These are phyloP conservation scores for Discostella stelligeroides DNA, from an alignment of 108 stramenopile species.

Conservation along the genomic window DNA sequence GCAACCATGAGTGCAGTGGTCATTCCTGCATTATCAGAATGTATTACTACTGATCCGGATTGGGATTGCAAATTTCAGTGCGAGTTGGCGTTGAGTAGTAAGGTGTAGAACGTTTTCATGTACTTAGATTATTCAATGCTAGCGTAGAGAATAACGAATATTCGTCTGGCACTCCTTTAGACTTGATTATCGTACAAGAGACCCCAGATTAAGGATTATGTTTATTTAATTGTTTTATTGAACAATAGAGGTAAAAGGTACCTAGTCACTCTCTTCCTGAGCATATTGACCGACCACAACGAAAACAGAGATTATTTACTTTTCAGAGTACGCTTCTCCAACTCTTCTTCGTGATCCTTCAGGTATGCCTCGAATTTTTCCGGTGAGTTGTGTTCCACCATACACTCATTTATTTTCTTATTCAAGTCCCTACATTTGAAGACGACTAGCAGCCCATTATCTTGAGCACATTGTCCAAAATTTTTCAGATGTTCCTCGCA, in stretches of 20 bases:
- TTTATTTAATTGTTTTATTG: too few species aligned
- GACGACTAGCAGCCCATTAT: slow-evolving; percentile 81
- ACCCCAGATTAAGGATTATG: too few species aligned
- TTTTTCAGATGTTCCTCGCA: slow-evolving; percentile 70
- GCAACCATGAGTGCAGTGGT: slow-evolving; percentile 44
- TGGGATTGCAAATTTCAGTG: slow-evolving; percentile 56
- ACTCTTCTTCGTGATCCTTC: slow-evolving; percentile 58
- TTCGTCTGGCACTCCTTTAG: too few species aligned
- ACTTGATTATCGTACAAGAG: too few species aligned
- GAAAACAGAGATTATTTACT: slow-evolving; percentile 27
- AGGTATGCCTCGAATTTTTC: slow-evolving; percentile 82
- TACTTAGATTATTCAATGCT: not conserved
- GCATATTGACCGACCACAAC: not conserved
- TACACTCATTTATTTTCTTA: slow-evolving; percentile 81
- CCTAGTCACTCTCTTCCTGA: not conserved
- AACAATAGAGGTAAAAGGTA: too few species aligned
- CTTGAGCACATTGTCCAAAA: slow-evolving; percentile 85
- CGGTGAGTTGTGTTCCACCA: slow-evolving; percentile 80
- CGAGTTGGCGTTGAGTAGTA: slow-evolving; percentile 41
- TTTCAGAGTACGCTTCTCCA: slow-evolving; percentile 44
- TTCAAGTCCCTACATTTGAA: slow-evolving; percentile 77
- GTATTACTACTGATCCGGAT: slow-evolving; percentile 43
- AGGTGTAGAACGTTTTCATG: slow-evolving; percentile 11
- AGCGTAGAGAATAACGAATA: not conserved
- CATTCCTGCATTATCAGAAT: slow-evolving; percentile 47